Evolutionary conservation across 2,329 filamentous ascomycete species (phyloP).

Genomic region (Neoascochyta sp.): DNA sequence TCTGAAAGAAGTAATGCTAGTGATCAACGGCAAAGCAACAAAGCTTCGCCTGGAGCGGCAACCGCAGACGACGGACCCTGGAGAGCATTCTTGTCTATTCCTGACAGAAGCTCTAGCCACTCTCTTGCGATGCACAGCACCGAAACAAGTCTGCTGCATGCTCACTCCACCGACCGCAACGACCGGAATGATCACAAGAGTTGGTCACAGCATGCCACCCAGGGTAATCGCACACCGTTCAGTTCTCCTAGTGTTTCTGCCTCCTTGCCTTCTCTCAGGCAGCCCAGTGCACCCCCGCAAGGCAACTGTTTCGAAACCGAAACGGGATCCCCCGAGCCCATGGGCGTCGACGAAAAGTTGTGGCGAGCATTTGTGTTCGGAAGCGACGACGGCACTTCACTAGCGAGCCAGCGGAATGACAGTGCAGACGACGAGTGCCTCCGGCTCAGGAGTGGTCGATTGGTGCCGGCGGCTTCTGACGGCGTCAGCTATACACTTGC

Average conservation of each 20-base stretch:
- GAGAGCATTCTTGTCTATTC: constrained; percentile 22
- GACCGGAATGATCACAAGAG: constrained; percentile 10
- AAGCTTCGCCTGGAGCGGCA: constrained; percentile 4
- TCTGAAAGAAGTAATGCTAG: constrained; percentile 7
- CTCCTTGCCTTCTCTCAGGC: constrained; percentile 23
- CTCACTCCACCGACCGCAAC: constrained; percentile 8
- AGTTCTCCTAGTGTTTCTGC: constrained; percentile 17
- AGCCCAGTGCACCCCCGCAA: constrained; percentile 5
- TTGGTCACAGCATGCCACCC: constrained; percentile 28
- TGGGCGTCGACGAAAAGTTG: constrained; percentile 21
- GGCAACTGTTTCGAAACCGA: constrained; percentile 1
- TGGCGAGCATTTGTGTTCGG: constrained; percentile 36
- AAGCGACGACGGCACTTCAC: constrained; percentile 10
- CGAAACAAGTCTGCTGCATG: constrained; percentile 14
- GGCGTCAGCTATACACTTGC: constrained; percentile 15
- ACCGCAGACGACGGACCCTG: constrained; percentile 29
- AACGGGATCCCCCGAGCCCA: constrained; percentile 2
- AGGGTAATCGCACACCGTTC: constrained; percentile 16
- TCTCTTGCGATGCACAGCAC: constrained; percentile 8
- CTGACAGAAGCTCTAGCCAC: constrained; percentile 18
- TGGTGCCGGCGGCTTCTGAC: too few species aligned
- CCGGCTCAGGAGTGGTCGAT: too few species aligned
- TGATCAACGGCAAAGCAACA: constrained; percentile 2
- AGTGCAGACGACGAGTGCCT: neutral
- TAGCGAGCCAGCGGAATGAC: too few species aligned